Evolutionary conservation across 2,329 filamentous ascomycete species (phyloP).

Genomic region (Talaromyces marneffei): DNA sequence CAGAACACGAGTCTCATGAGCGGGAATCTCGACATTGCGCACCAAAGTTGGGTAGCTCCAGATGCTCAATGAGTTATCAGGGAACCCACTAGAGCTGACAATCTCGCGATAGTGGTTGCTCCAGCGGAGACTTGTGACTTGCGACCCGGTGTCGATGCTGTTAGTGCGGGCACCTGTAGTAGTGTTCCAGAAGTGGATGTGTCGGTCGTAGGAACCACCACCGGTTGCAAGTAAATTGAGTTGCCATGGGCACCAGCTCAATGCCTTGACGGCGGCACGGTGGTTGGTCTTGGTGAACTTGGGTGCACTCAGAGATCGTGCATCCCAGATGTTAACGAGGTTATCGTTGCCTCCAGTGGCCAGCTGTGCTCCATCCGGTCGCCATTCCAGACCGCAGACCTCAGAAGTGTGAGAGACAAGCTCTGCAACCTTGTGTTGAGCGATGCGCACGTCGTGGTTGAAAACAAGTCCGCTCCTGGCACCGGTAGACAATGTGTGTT

Average conservation of each 20-base stretch:
- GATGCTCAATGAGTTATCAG: constrained; percentile 98
- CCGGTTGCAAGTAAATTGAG: constrained; percentile 94
- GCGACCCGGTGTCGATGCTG: constrained; percentile 96
- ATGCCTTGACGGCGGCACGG: constrained; percentile 95
- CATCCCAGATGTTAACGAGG: constrained; percentile 98
- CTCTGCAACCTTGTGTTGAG: constrained; percentile 96
- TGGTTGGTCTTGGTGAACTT: constrained; percentile 99
- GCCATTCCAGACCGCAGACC: constrained; percentile 97
- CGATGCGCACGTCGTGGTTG: constrained; percentile 97
- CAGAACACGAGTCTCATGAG: constrained; percentile 91
- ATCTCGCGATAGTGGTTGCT: constrained; percentile 97
- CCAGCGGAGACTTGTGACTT: constrained; percentile 95
- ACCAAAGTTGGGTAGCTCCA: constrained; percentile 98
- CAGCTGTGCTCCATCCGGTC: constrained; percentile 90
- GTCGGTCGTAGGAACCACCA: constrained; percentile 90
- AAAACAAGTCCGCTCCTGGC: constrained; percentile 90
- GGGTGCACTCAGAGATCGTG: constrained; percentile 82
- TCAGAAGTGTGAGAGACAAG: constrained; percentile 95
- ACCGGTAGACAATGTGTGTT: constrained; percentile 92
- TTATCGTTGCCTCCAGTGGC: constrained; percentile 98
- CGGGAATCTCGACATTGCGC: constrained; percentile 95
- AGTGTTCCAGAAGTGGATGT: constrained; percentile 99
- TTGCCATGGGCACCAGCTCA: constrained; percentile 99
- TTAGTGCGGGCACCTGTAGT: constrained; percentile 96
- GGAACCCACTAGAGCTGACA: constrained; percentile 93